phyloP scores from a whole-genome alignment of 2,329 filamentous ascomycete species.

The Orbilia brochopaga region DNA sequence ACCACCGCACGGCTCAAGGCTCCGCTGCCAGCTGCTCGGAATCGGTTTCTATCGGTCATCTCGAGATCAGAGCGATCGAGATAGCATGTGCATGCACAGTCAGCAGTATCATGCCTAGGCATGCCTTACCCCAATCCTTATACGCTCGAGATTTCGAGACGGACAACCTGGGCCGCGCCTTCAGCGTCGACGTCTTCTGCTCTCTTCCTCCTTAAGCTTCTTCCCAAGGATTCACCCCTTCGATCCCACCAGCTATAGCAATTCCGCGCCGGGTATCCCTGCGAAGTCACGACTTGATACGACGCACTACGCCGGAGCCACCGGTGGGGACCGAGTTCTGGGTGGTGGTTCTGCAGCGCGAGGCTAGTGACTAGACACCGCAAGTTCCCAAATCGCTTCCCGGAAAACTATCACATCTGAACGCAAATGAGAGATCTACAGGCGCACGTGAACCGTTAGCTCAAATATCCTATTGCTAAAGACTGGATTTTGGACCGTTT shows the following conservation, averaged over 20 bases:
- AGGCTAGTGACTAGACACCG: background rate
- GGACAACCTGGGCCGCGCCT: background rate
- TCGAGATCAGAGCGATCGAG: too few relatives aligned
- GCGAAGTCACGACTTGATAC: background rate
- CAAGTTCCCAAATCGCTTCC: background rate
- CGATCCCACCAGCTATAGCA: background rate
- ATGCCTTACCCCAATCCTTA: background rate
- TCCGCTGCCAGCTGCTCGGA: too few relatives aligned
- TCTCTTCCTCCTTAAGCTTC: too few relatives aligned
- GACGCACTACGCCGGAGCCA: too few relatives aligned
- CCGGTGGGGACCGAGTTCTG: background rate
- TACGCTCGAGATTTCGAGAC: background rate
- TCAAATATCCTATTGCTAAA: background rate
- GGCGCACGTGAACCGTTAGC: background rate
- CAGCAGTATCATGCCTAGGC: too few relatives aligned
- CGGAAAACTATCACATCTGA: background rate
- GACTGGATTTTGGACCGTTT: background rate
- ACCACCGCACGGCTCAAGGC: too few relatives aligned
- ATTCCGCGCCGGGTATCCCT: background rate
- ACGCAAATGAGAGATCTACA: constrained; percentile 2
- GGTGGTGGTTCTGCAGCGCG: background rate
- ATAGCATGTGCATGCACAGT: too few relatives aligned
- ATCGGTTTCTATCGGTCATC: too few relatives aligned
- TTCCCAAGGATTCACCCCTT: background rate
- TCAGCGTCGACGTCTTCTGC: background rate